These are phyloP conservation scores for Protea cynaroides DNA, from an alignment of 164 flowering plant species.

Conservation along the genomic window DNA sequence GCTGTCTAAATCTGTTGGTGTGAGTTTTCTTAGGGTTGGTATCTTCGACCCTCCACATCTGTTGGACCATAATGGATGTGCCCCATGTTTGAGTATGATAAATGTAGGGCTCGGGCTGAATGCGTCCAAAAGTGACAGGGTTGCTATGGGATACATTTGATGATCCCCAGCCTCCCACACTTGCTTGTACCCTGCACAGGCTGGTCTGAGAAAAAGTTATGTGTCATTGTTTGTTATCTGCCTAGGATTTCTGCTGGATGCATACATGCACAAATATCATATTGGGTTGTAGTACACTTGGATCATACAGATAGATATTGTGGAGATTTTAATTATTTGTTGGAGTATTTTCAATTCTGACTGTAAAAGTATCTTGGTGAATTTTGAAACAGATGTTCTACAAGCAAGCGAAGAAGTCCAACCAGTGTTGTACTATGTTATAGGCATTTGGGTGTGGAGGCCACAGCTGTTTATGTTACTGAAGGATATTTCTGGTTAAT, in stretches of 20 bases:
- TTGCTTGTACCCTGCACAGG: too few relatives aligned
- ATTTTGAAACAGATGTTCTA: slow-evolving; percentile 77
- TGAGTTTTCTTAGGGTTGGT: too few relatives aligned
- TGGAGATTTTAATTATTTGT: background rate
- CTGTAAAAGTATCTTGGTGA: background rate
- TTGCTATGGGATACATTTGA: too few relatives aligned
- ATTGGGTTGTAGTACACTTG: background rate
- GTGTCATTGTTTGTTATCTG: background rate
- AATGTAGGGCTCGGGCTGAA: too few relatives aligned
- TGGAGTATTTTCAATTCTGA: background rate
- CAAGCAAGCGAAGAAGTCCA: slow-evolving; percentile 97
- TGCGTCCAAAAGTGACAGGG: too few relatives aligned
- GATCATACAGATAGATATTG: background rate
- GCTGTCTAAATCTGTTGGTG: too few relatives aligned
- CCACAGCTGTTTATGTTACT: background rate
- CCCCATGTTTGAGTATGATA: too few relatives aligned
- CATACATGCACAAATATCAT: background rate
- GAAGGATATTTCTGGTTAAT: background rate
- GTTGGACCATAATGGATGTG: too few relatives aligned
- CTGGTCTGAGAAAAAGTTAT: too few relatives aligned
- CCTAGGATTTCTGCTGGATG: background rate
- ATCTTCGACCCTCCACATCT: too few relatives aligned
- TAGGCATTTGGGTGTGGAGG: slow-evolving; percentile 21
- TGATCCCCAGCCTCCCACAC: too few relatives aligned
- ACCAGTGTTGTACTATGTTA: slow-evolving; percentile 83